phyloP scores from a whole-genome alignment of 768 basidiomycete species.

The Lentinula aciculospora region DNA sequence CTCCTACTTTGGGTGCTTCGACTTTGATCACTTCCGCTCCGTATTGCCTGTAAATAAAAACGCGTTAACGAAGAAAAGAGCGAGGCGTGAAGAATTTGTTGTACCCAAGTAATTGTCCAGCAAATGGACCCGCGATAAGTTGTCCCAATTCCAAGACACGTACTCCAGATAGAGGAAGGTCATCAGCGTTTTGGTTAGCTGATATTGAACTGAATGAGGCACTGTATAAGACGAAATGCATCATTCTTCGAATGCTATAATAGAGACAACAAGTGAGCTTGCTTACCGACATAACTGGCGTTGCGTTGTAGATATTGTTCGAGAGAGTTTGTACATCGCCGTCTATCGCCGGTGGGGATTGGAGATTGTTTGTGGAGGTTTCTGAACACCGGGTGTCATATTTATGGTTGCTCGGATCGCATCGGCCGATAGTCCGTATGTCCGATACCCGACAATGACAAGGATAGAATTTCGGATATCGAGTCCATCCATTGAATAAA shows the following conservation, averaged over 20 bases:
- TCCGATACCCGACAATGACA: background rate
- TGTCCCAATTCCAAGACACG: conserved; percentile 68
- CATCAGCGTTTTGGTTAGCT: conserved; percentile 10
- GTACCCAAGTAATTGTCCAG: conserved; percentile 66
- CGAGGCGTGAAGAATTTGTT: conserved; percentile 3
- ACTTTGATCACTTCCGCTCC: conserved; percentile 73
- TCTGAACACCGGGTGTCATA: background rate
- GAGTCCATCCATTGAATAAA: background rate
- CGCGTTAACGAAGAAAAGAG: background rate
- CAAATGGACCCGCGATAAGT: conserved; percentile 68
- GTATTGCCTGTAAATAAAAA: conserved; percentile 43
- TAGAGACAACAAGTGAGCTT: background rate
- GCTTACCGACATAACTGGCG: background rate
- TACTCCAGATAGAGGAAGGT: conserved; percentile 56
- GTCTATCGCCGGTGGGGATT: background rate
- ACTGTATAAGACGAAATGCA: background rate
- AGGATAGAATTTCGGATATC: background rate
- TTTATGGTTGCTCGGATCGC: background rate
- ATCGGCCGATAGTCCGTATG: background rate
- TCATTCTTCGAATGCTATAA: background rate
- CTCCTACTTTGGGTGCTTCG: conserved; percentile 57
- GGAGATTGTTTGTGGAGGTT: too few relatives aligned
- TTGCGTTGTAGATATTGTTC: background rate
- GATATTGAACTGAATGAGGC: conserved; percentile 9
- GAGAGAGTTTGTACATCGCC: background rate